Evolutionary conservation across 768 basidiomycete genomes (phyloP), one percentile per base, ranked within the genome.

Genomic region (Termitomyces sp.): DNA sequence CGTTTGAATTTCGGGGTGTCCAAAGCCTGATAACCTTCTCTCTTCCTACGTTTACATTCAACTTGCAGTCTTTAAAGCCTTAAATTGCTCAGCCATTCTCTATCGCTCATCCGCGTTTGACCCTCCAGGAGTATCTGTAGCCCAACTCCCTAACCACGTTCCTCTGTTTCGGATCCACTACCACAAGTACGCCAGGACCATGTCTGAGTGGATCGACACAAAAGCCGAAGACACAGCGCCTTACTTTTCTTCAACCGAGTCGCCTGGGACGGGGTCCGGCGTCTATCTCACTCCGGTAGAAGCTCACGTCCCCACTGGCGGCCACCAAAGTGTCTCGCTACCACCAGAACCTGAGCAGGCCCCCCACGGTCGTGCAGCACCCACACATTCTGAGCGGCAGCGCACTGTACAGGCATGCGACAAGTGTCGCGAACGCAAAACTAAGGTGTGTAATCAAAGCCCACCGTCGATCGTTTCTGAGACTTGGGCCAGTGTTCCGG

Each of bases 361-460:
- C 10, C 54, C 57, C 45, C 57, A 56, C 19, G 30, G 55, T 45
- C 58, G 59, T 10, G 48, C 54, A 41, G 44, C 55, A 56, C 47
- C 64, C 19, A 43, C 64, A 14, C 66, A 68, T 6, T 57, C 63
- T 45, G 65, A 67, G 56, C 72, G 74, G 45, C 76, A 78, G 56
- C 71, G 79, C 32, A 81, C 79, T 16, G 68, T 75, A 0, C 79
- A 80, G 56, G 82, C 82, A 21, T 84, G 82, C 62, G 77, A 80
- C 56, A 80, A 79, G 63, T 84, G 82, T 63, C 70, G 82, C 17
- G 76, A 78, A 56, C 72, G 82, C 25, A 84, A 84, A 68, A 81
- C 80, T 8, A 83, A 83, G 73, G 83, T 80, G 57, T 39, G 71
- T 56, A 39, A 27, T 10, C 21, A 6, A 4, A 6, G 3, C 11